Percentiles rank a stretch among this genome's conserved stretches.
Conservation (phyloP, 495 filamentous ascomycete genomes). For the Filosporella fistucella region DNA sequence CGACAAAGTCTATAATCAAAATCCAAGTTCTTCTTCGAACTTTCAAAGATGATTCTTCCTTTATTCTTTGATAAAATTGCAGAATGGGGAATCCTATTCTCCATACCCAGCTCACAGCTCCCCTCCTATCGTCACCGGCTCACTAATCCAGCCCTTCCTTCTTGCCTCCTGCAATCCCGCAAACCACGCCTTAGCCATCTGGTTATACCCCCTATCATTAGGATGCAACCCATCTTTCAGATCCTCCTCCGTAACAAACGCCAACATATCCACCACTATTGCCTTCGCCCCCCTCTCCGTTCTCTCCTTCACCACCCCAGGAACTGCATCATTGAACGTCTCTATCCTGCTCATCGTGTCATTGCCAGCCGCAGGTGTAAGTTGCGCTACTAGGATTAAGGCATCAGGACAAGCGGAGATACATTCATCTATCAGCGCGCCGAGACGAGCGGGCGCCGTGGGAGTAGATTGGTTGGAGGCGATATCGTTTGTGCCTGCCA, state of each 20-base stretch:
- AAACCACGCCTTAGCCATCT: conserved; percentile 41
- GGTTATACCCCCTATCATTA: conserved; percentile 38
- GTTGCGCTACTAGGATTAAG: conserved; percentile 31
- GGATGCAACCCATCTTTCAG: conserved; percentile 31
- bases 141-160: conserved; percentile 4
- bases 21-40: no score
- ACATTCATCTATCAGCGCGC: conserved; percentile 29
- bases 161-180: background rate
- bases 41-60: no score
- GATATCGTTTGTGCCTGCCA: conserved; percentile 34
- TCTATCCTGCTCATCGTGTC: conserved; percentile 24
- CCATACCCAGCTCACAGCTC: no score
- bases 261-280: conserved; percentile 28
- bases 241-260: conserved; percentile 23
- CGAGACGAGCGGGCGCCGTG: conserved; percentile 26
- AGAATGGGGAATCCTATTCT: no score
- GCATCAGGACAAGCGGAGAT: conserved; percentile 32
- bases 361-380: conserved; percentile 26
- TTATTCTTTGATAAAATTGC: no score
- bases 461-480: conserved; percentile 26
- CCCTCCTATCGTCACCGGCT: no score
- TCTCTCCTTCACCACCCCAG: conserved; percentile 23
- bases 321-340: conserved; percentile 25
- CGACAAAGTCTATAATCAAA: no score
- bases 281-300: conserved; percentile 22